Base-by-base conservation (phyloP, 257 asterid genomes). In the Solanum okadae region DNA sequence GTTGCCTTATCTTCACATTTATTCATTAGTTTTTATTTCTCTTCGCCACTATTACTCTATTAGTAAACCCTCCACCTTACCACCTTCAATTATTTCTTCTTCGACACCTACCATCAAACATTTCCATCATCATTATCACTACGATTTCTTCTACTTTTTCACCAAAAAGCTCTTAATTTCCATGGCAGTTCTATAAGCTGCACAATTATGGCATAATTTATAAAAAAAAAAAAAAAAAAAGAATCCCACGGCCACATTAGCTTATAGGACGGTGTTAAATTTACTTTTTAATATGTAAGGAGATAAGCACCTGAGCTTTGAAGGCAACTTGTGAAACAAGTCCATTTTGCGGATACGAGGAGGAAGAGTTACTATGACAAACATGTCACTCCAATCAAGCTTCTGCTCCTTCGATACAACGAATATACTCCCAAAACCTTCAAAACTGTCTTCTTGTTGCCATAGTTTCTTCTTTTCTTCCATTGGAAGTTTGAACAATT, bases 351-450 rank as follows among this genome's bases (percentile, higher is more conserved):
- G 90, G 44, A 92, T 34, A 68, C 1, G 10, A 5, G 35, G 59
- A 1, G 95, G 95, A 3, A 90, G 91, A 59, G 94, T 93, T 42
- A 88, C 85, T 29, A 92, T 76, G 90, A 70, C 92, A 89, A 94
- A 93, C 92, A 91, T 93, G 89, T 94, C 96, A 9, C 91, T 86
- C 95, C 96, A 94, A 67, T 94, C 96, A 38, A 94, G 95, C 90
- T 93, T 68, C 75, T 68, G 75, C 35, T 27, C 35, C 20, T 68
- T 35, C 35, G 75, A 68, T 27, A 5, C 75, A 68, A 68, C 75
- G 9, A 68, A 27, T 68, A 2, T 2, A 27, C 8, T 2, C 35
- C 75, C 75, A 5, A 27, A 68, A 67, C 75, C 75, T 67, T 67
- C 75, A 1, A 25, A 68, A 10, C 10, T 27, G 75, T 68, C 75